Conservation (phyloP, 306 rosid species). For the Acacia confusa region DNA sequence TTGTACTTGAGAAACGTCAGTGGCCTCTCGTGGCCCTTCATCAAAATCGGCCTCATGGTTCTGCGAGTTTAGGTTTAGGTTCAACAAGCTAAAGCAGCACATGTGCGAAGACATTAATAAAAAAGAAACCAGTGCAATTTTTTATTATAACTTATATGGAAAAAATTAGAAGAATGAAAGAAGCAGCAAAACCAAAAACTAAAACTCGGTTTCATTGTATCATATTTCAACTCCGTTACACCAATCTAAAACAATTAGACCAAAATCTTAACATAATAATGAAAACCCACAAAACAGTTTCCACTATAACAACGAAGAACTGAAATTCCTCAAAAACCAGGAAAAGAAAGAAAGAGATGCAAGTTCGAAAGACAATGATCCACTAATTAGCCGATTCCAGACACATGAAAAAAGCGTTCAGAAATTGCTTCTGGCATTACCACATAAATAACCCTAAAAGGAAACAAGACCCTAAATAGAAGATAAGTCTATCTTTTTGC, state of each 20-base stretch:
- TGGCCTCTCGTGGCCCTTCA: conserved; percentile 98
- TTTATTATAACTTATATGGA: no score
- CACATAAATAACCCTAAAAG: conserved; percentile 25
- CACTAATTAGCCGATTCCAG: conserved; percentile 53
- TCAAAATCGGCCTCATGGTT: conserved; percentile 90
- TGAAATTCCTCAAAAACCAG: conserved; percentile 23
- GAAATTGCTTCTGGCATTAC: conserved; percentile 52
- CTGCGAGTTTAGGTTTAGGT: background rate
- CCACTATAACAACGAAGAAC: conserved; percentile 17
- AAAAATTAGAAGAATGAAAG: no score
- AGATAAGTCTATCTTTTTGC: conserved; percentile 6
- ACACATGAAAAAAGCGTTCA: conserved; percentile 54
- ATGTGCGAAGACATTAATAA: background rate
- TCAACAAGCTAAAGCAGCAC: background rate
- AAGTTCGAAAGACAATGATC: conserved; percentile 28
- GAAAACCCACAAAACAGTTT: conserved; percentile 26
- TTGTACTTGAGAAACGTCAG: conserved; percentile 81
- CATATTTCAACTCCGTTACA: background rate
- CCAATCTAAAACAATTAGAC: conserved; percentile 55
- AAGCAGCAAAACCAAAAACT: no score
- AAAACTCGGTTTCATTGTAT: no score
- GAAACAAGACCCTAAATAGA: conserved; percentile 27
- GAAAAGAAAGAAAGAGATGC: background rate
- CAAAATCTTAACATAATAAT: conserved; percentile 9
- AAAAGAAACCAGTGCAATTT: no score